phyloP scores from a whole-genome alignment of 2,329 filamentous ascomycete genomes.

The Alternaria ethzedia region DNA sequence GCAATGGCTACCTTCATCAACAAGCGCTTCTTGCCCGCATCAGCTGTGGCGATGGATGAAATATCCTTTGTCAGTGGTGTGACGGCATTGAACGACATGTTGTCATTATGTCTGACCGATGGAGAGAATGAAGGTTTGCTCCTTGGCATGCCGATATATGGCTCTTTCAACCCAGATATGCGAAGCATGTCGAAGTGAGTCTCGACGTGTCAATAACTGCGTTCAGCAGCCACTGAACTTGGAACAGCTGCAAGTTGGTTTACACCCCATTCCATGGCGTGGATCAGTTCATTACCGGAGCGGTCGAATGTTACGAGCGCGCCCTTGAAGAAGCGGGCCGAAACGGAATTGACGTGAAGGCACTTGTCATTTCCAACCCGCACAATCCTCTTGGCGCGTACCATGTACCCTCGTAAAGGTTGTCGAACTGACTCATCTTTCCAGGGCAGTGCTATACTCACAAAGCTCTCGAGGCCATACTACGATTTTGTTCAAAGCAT shows the following conservation, averaged over 20 bases:
- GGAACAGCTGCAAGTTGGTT: conserved; percentile 4
- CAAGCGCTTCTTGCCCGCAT: conserved; percentile 5
- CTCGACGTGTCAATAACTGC: background rate
- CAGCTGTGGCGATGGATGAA: background rate
- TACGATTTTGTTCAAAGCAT: conserved; percentile 59
- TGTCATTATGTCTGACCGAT: conserved; percentile 9
- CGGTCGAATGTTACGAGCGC: conserved; percentile 47
- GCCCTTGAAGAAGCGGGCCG: conserved; percentile 43
- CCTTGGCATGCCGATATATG: conserved; percentile 12
- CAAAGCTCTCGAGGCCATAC: conserved; percentile 49
- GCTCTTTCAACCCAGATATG: conserved; percentile 7
- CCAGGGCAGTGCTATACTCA: conserved; percentile 42
- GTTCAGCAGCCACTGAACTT: background rate
- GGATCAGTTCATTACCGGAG: background rate
- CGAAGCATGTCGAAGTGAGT: conserved; percentile 11
- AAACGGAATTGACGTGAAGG: conserved; percentile 47
- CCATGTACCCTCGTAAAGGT: background rate
- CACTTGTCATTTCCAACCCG: conserved; percentile 58
- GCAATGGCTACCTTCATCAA: conserved; percentile 8
- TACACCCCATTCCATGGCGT: conserved; percentile 1
- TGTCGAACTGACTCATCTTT: background rate
- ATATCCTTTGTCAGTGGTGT: conserved; percentile 6
- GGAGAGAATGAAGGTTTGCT: conserved; percentile 7
- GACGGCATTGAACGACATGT: conserved; percentile 9
- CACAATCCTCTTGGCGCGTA: conserved; percentile 58